Conservation (phyloP, 2,329 filamentous ascomycete genomes). For the Beauveria brongniartii region DNA sequence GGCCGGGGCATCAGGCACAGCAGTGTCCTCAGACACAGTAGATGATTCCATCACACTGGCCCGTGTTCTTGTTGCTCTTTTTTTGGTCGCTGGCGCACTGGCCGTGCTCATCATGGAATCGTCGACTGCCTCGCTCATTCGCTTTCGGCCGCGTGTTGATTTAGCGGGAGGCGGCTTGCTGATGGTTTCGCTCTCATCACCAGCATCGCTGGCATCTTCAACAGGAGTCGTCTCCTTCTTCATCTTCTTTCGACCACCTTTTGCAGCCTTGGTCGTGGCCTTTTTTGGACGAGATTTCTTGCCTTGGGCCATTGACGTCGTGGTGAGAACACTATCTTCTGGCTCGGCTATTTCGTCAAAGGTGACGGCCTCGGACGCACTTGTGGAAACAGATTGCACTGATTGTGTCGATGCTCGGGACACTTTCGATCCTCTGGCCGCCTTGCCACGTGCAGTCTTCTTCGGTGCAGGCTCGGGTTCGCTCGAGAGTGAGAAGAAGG, state of each 20-base stretch:
- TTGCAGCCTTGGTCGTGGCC: constrained; percentile 41
- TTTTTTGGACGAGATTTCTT: constrained; percentile 38
- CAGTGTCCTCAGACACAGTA: constrained; percentile 28
- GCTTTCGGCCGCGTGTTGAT: constrained; percentile 49
- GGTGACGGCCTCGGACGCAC: constrained; percentile 41
- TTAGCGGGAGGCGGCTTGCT: constrained; percentile 30
- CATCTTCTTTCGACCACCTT: constrained; percentile 28
- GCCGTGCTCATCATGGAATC: constrained; percentile 33
- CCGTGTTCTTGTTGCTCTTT: constrained; percentile 44
- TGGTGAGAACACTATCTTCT: constrained; percentile 55
- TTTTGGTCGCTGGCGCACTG: constrained; percentile 49
- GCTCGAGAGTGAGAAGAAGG: constrained; percentile 68
- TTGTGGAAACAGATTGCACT: constrained; percentile 46
- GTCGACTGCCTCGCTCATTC: constrained; percentile 52
- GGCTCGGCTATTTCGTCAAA: constrained; percentile 39
- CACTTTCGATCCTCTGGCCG: constrained; percentile 55
- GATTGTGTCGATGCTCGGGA: constrained; percentile 59
- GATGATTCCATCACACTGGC: constrained; percentile 37
- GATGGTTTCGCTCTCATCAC: constrained; percentile 17
- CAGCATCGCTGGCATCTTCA: constrained; percentile 28
- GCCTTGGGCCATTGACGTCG: constrained; percentile 48
- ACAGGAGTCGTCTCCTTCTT: constrained; percentile 41
- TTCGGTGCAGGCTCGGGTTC: constrained; percentile 47
- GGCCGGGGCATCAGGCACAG: constrained; percentile 29
- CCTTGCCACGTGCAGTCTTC: constrained; percentile 45